Conservation (phyloP, 805 yeast genomes). For the Suhomyces sp. region DNA sequence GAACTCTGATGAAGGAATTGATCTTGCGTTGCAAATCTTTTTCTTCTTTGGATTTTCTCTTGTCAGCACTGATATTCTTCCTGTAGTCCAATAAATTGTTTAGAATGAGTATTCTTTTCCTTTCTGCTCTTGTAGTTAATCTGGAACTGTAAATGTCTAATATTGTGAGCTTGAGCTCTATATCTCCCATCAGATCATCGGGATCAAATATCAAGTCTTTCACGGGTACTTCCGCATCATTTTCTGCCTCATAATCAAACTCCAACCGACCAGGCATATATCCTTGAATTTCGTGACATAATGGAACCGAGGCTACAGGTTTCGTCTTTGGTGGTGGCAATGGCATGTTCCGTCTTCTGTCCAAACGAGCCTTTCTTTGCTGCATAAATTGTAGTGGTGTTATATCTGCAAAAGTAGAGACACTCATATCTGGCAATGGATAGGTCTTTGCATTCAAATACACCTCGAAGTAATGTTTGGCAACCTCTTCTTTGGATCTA, state of each 20-base stretch:
- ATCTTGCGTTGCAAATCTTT: slow-evolving; percentile 74
- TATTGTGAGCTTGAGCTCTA: slow-evolving; percentile 83
- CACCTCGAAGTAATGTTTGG: slow-evolving; percentile 69
- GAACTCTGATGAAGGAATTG: slow-evolving; percentile 77
- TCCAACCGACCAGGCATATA: slow-evolving; percentile 98
- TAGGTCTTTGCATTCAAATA: slow-evolving; percentile 71
- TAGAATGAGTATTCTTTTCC: slow-evolving; percentile 76
- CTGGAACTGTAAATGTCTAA: slow-evolving; percentile 88
- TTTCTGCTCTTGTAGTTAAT: slow-evolving; percentile 87
- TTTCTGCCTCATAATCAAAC: slow-evolving; percentile 94
- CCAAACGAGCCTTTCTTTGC: slow-evolving; percentile 67
- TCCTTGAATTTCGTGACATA: slow-evolving; percentile 96
- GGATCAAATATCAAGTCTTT: slow-evolving; percentile 96
- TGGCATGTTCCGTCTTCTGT: slow-evolving; percentile 67
- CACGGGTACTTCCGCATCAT: slow-evolving; percentile 91
- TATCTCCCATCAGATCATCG: slow-evolving; percentile 84
- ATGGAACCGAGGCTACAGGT: slow-evolving; percentile 88
- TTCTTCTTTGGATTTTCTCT: slow-evolving; percentile 84
- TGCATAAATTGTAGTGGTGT: slow-evolving; percentile 69
- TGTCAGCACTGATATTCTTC: slow-evolving; percentile 76
- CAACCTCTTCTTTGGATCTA: slow-evolving; percentile 88
- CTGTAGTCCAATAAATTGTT: slow-evolving; percentile 84
- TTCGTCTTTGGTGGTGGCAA: slow-evolving; percentile 82
- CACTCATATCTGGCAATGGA: slow-evolving; percentile 84
- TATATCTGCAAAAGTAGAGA: slow-evolving; percentile 50